Evolutionary conservation across 2,329 filamentous ascomycete species (phyloP).

Genomic region (Exophiala sp.): DNA sequence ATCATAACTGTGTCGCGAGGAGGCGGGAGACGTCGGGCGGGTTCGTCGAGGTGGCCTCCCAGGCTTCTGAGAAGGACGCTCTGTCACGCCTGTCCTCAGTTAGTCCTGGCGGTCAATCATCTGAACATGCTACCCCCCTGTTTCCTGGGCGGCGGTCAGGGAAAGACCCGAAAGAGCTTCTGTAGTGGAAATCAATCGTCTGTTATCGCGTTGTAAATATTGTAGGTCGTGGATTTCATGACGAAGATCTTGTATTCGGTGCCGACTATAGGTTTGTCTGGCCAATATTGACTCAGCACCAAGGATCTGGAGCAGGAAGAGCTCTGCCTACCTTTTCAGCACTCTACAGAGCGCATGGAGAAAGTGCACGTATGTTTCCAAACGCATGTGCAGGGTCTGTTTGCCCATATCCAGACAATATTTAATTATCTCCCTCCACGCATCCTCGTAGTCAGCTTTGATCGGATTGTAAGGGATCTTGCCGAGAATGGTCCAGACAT

Average conservation of each 20-base stretch:
- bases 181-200: constrained; percentile 17
- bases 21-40: constrained; percentile 23
- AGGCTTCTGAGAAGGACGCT: constrained; percentile 20
- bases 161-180: constrained; percentile 18
- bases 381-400: constrained; percentile 43
- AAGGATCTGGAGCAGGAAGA: background rate
- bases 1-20: constrained; percentile 23
- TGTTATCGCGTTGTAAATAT: constrained; percentile 14
- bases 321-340: constrained; percentile 42
- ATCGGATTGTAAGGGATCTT: constrained; percentile 32
- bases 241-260: constrained; percentile 17
- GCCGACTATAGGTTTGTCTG: constrained; percentile 18
- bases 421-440: constrained; percentile 45
- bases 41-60: constrained; percentile 10
- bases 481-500: constrained; percentile 45
- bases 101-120: background rate
- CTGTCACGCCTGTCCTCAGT: constrained; percentile 13
- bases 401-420: constrained; percentile 43
- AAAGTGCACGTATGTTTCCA: constrained; percentile 48
- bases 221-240: constrained; percentile 26
- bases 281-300: constrained; percentile 10
- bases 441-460: constrained; percentile 40
- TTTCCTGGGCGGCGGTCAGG: constrained; percentile 14
- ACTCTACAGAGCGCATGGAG: constrained; percentile 42
- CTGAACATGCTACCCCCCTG: constrained; percentile 5